Base-by-base conservation (phyloP, 1,284 basidiomycete genomes). In the Thecaphora thlaspeos region DNA sequence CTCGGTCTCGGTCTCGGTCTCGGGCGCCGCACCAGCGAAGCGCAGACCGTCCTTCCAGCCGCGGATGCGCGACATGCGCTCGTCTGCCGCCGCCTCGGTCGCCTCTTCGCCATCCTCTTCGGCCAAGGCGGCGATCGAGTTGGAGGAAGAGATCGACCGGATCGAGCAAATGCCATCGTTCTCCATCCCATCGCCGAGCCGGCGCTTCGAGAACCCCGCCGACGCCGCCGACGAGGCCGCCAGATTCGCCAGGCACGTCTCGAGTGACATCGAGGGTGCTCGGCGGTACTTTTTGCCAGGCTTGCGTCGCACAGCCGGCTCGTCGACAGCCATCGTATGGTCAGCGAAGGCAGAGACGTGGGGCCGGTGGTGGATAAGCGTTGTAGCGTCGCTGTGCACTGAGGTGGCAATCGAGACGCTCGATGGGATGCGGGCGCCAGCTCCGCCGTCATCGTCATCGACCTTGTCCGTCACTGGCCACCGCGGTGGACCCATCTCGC, bases 1-100 rank as follows among this genome's bases (percentile, higher is more conserved):
- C 23, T 32, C 48, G 40, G 49, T 34, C 23, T 32, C 36, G 1
- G 46, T 48, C 2, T 32, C 54, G 18, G 55, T 51, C 2, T 65
- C 52, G 22, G 60, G 19, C 0, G 43, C 54, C 30, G 57, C 62
- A 4, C 57, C 62, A 14, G 55, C 62, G 23, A 65, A 61, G 17
- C 57, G 48, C 43, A 65, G 48, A 1, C 62, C 62, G 43, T 65
- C 58, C 48, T 65, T 65, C 62, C 62, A 65, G 1, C 62, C 62
- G 23, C 43, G 38, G 4, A 65, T 57, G 8, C 61, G 44, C n/a
- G 61, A 34, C 3, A 17, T 34, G 11, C 32, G 32, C 32, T 34
- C 32, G 32, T 15, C 32, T 15, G 9, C 32, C 10, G 11, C 32
- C 9, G 11, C 7, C 32, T 32, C 41, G 47, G 39, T 50, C 22